Evolutionary conservation across 2,329 filamentous ascomycete genomes (phyloP), one percentile per base, ranked within the genome.

Genomic region (Leptoxyphium fumago): DNA sequence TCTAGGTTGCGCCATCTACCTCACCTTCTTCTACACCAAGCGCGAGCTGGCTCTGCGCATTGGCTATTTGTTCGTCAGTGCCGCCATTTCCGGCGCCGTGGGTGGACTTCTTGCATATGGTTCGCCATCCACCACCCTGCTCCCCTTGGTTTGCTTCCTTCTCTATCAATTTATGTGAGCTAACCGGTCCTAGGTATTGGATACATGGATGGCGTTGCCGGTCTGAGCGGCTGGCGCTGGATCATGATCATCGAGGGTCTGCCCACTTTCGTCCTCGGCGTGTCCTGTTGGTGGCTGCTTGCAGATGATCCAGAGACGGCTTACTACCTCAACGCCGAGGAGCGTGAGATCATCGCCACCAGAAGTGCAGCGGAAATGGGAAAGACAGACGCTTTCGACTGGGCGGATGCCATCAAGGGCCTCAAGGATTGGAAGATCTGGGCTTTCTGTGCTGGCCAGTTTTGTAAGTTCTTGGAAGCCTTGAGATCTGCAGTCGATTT

Each of bases 401-500:
- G 72, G 62, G 59, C 63, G 8, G 83, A 88, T 54, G 80, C 84
- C 55, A 64, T 70, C 49, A 74, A 73, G 44, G 81, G 78, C 0
- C 75, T 84, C 47, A 72, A 68, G 49, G 84, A 89, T 61, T 86
- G 81, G 81, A 86, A 82, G 58, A 75, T 84, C 18, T 85, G 78
- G 70, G 64, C 72, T 1, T 86, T 86, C 57, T 79, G 72, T 49
- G 60, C 77, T 32, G 80, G 69, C 5, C 80, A 85, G 58, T 87
- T 87, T 55, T 80, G 82, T 4, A 45, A 40, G 38, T 40, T 13
- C 11, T 26, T 3, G 21, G 7, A 26, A 26, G 21, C 7, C 21
- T 3, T 26, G 4, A 26, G 21, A 26, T 26, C 21, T 26, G 21
- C 21, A 7, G 21, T 26, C 21, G 21, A 26, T 26, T 26, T 26